Evolutionary conservation across 2,329 filamentous ascomycete genomes (phyloP).

Genomic region (Coleophoma eucalyptorum): DNA sequence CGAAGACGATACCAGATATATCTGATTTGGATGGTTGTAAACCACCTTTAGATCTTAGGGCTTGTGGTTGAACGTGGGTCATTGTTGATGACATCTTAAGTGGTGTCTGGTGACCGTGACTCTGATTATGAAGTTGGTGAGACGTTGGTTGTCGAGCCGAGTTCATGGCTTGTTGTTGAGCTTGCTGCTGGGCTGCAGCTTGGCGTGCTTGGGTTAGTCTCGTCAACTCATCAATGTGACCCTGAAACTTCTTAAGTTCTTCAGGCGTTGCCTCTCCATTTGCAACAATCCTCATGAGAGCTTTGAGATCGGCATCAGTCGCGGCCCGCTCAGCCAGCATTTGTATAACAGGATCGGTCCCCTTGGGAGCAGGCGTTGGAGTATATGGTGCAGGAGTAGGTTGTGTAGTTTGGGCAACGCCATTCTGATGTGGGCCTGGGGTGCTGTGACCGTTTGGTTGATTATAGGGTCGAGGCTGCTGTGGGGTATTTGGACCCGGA

Average conservation of each 20-base stretch:
- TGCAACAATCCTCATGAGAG: conserved; percentile 80
- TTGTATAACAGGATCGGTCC: conserved; percentile 75
- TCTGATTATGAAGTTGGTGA: neutral
- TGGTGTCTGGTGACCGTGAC: conserved; percentile 8
- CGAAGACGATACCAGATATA: conserved; percentile 63
- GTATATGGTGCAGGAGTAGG: conserved; percentile 6
- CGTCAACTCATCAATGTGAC: conserved; percentile 75
- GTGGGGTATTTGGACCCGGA: conserved; percentile 6
- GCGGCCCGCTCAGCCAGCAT: conserved; percentile 73
- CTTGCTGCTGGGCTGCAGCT: conserved; percentile 35
- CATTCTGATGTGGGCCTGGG: conserved; percentile 7
- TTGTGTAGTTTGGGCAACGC: conserved; percentile 2
- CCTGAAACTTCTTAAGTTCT: conserved; percentile 73
- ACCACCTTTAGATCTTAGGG: conserved; percentile 57
- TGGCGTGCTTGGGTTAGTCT: conserved; percentile 59
- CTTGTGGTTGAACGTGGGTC: conserved; percentile 39
- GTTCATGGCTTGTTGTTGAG: conserved; percentile 4
- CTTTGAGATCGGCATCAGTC: conserved; percentile 67
- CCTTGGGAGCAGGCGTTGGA: conserved; percentile 22
- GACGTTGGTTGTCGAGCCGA: neutral
- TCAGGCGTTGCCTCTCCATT: conserved; percentile 67
- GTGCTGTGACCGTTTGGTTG: conserved; percentile 1
- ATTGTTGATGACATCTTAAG: conserved; percentile 11
- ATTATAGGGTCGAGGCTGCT: neutral
- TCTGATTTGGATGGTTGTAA: conserved; percentile 52